Evolutionary conservation across 2,329 filamentous ascomycete genomes (phyloP), one percentile per base, ranked within the genome.

Genomic region (Epichloe amarillans): DNA sequence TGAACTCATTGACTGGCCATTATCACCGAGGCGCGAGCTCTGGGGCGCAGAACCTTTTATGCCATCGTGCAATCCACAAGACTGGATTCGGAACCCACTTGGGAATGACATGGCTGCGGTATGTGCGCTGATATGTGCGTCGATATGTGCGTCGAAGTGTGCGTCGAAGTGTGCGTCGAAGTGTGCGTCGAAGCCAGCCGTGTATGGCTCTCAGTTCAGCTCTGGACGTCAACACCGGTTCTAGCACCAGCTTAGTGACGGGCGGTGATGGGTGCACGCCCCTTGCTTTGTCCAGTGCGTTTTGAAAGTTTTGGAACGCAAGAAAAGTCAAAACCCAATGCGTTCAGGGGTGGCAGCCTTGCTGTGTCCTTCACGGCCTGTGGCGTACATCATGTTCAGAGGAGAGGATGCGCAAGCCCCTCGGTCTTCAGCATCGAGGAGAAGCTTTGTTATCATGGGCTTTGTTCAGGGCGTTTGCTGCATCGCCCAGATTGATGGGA

Each of bases 191-290:
- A 30, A 11, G 38, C 50, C 42, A 44, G 50, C 52, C 45, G 41
- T 47, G 48, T 37, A 52, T 51, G 54, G 47, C 42, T 43, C 51
- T 42, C 17, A 30, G 35, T 50, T 55, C 54, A 55, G 54, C 54
- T 55, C 37, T 46, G 42, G 39, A 41, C 36, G 50, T 45, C 52
- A 41, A 46, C 46, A 44, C 45, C 38, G 47, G 39, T 38, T 45
- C n/a, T 15, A n/a, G 14, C 49, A 41, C 41, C 42, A 50, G 49
- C 49, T 47, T 46, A 19, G 26, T 26, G 26, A 26, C 3, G 26
- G 26, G 7, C 8, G 26, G 26, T 26, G 26, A 26, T 38, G 42
- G 39, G 42, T 12, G 23, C 41, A 50, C 49, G 36, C 36, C 49
- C 41, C 43, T 43, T 42, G 7, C 12, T 23, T 41, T 12, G 23